phyloP scores from a whole-genome alignment of 352 stramenopile genomes.

The Pythium aquatile region DNA sequence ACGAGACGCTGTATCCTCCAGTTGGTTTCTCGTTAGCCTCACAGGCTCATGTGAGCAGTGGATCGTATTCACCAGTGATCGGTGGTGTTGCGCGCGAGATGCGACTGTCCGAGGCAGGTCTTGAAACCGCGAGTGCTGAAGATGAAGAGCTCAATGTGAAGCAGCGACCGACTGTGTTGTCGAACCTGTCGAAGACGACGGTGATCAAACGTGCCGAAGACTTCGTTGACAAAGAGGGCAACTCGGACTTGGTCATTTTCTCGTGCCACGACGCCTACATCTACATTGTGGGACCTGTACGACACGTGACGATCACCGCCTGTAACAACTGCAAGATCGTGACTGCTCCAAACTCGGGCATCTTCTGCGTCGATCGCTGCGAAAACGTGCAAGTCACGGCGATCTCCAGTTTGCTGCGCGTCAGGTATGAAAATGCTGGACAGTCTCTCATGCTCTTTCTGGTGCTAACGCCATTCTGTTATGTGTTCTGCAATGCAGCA shows the following conservation, averaged over 20 bases:
- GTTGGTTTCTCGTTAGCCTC: constrained; percentile 58
- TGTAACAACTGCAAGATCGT: constrained; percentile 96
- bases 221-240: constrained; percentile 39
- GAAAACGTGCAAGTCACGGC: constrained; percentile 90
- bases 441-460: neutral
- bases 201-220: constrained; percentile 78
- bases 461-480: neutral
- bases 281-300: constrained; percentile 93
- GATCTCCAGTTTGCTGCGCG: constrained; percentile 83
- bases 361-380: constrained; percentile 93
- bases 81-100: constrained; percentile 8
- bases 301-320: constrained; percentile 91
- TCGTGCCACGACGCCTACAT: constrained; percentile 94
- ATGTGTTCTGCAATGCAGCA: constrained; percentile 49
- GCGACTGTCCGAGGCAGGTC: constrained; percentile 4
- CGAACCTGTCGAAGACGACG: constrained; percentile 68
- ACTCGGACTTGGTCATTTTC: constrained; percentile 80
- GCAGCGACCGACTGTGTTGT: constrained; percentile 48
- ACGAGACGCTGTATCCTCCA: constrained; percentile 77
- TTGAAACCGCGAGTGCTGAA: neutral
- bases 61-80: constrained; percentile 23
- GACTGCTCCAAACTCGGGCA: constrained; percentile 90
- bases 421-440: constrained; percentile 51
- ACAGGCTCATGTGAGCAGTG: constrained; percentile 18
- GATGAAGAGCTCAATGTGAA: constrained; percentile 25